Conservation (phyloP, 1,284 basidiomycete species). For the Fomitopsis schrenkii region DNA sequence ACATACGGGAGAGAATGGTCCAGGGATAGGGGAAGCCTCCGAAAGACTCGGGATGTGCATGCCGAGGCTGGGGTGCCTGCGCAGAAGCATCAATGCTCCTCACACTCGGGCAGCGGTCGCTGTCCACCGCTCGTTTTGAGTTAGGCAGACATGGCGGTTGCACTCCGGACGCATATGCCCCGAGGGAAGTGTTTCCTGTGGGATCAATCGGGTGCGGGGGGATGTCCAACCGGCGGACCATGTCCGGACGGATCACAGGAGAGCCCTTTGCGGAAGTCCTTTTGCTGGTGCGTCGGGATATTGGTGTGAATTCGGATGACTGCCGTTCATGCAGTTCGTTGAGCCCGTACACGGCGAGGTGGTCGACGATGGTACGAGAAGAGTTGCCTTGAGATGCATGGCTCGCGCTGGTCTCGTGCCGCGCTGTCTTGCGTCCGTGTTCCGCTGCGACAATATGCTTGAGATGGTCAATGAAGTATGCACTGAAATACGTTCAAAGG, state of each 20-base stretch:
- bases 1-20: slow-evolving; percentile 44
- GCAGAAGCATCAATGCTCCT: neutral
- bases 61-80: neutral
- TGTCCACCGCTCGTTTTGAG: neutral
- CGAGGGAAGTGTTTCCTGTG: slow-evolving; percentile 25
- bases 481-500: neutral
- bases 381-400: neutral
- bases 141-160: neutral
- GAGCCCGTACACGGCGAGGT: neutral
- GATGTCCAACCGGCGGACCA: slow-evolving; percentile 78
- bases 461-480: slow-evolving; percentile 42
- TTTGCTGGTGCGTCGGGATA: neutral
- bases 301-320: neutral
- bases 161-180: neutral
- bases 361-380: neutral
- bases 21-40: slow-evolving; percentile 89
- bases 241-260: slow-evolving; percentile 54
- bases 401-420: slow-evolving; percentile 2
- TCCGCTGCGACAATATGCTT: slow-evolving; percentile 59
- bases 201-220: slow-evolving; percentile 74
- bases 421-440: slow-evolving; percentile 13
- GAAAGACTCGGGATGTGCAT: slow-evolving; percentile 33
- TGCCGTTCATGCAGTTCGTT: neutral
- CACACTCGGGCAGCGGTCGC: neutral
- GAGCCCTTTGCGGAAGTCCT: neutral